Evolutionary conservation across 2,329 filamentous ascomycete species (phyloP), one percentile per base, ranked within the genome.

Genomic region (Claviceps sorghi): DNA sequence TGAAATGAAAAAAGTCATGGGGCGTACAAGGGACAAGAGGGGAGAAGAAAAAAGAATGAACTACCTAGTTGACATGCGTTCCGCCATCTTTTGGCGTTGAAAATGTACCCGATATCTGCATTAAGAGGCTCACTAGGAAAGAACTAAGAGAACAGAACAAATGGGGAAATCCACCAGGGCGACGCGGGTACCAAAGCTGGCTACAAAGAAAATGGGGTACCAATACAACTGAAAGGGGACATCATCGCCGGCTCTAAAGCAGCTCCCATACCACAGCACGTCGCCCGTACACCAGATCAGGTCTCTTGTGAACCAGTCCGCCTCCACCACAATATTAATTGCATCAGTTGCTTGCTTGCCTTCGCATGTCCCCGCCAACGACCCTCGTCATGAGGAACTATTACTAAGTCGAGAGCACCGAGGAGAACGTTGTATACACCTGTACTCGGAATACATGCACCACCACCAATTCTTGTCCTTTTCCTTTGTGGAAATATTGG

Each of bases 101-200:
- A 48, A 69, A 71, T 68, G 68, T 69, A 70, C 70, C 69, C 73
- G 72, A 77, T 78, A 77, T 78, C 72, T 77, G 75, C 74, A 80
- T 80, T 79, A 80, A 80, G 71, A 78, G 78, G 72, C 72, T 69
- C 72, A 78, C 69, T 78, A 79, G 65, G 73, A 74, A 69, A 75
- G 11, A 72, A 69, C 69, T 67, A 67, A 71, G 70, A 67, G 63
- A 60, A 67, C 55, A 62, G 61, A 63, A 72, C 69, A 69, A 68
- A 66, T 70, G 69, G 65, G 62, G 59, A 61, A 63, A 62, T 63
- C 57, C 57, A 56, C 52, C 57, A 57, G 57, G 52, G 53, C 48
- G 50, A 50, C 54, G 26, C 52, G 49, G 49, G 49, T 42, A 46
- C 36, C 53, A 53, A 56, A 56, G 55, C 61, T 57, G 56, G 59